Percentiles rank a stretch among this genome's conserved stretches.
Conservation (phyloP, 768 basidiomycete species). For the Naematelia encephala region DNA sequence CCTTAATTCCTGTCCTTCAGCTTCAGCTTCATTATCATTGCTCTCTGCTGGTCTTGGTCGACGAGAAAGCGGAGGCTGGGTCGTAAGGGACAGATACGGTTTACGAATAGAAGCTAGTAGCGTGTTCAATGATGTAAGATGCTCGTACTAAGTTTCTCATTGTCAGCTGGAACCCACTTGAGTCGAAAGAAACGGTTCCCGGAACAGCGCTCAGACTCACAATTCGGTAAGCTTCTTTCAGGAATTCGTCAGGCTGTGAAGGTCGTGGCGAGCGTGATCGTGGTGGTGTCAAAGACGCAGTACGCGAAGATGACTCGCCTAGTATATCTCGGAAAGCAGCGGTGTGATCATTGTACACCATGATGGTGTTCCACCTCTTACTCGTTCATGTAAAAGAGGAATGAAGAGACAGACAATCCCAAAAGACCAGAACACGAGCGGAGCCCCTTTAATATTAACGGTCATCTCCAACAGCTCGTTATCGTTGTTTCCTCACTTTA, state of each 20-base stretch:
- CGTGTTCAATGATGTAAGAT: constrained; percentile 34
- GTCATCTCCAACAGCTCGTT: no score
- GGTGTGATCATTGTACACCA: not conserved
- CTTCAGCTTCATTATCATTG: not conserved
- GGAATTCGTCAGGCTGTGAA: constrained; percentile 34
- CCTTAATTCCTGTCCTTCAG: constrained; percentile 27
- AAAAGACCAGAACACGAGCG: no score
- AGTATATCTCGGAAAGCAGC: not conserved
- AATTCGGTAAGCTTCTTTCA: constrained; percentile 49
- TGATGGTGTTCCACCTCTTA: not conserved
- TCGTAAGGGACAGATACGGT: constrained; percentile 70
- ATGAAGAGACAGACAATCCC: no score
- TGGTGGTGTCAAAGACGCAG: not conserved
- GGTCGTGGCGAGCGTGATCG: not conserved
- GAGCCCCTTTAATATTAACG: no score
- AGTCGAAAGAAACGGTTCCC: no score
- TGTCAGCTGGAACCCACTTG: no score
- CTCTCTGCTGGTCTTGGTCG: constrained; percentile 1
- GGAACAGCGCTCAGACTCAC: constrained; percentile 28
- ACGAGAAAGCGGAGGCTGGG: constrained; percentile 47
- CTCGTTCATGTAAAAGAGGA: no score
- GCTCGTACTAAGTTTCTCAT: constrained; percentile 30
- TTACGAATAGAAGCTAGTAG: constrained; percentile 73
- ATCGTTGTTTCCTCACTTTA: not conserved
- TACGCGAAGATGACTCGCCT: not conserved